These are phyloP conservation scores for Amesomyces nigricolor DNA, from an alignment of 2,329 filamentous ascomycete genomes.

Conservation along the genomic window DNA sequence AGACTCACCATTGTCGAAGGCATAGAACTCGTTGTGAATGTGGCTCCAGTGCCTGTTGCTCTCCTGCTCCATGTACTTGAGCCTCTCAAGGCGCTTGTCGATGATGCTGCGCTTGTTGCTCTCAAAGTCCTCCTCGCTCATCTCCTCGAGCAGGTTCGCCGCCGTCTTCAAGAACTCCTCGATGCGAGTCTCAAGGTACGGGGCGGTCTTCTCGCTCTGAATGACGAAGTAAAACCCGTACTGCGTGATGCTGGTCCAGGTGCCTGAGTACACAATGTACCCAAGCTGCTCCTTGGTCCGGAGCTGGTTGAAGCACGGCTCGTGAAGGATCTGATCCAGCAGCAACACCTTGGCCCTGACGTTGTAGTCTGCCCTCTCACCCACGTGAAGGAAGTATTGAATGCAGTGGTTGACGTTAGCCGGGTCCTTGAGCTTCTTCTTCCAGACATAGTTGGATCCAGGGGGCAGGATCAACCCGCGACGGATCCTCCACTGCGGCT, in stretches of 20 bases:
- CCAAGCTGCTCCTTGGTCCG: slow-evolving; percentile 96
- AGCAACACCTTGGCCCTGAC: slow-evolving; percentile 73
- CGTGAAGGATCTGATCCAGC: slow-evolving; percentile 83
- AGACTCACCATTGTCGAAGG: slow-evolving; percentile 74
- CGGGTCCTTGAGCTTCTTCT: slow-evolving; percentile 73
- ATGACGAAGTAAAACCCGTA: slow-evolving; percentile 86
- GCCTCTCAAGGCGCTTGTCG: slow-evolving; percentile 78
- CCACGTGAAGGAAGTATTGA: slow-evolving; percentile 69
- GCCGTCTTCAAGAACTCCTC: slow-evolving; percentile 74
- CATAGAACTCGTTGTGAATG: slow-evolving; percentile 78
- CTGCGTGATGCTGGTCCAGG: slow-evolving; percentile 65
- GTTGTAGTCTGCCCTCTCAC: slow-evolving; percentile 60
- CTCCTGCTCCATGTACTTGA: slow-evolving; percentile 88
- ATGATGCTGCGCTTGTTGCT: slow-evolving; percentile 85
- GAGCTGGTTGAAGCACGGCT: slow-evolving; percentile 90
- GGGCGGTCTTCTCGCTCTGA: slow-evolving; percentile 80
- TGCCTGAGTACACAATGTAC: slow-evolving; percentile 88
- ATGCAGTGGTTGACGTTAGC: slow-evolving; percentile 87
- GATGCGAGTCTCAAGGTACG: slow-evolving; percentile 81
- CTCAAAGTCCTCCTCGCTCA: slow-evolving; percentile 82
- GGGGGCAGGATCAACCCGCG: slow-evolving; percentile 72
- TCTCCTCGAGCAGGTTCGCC: slow-evolving; percentile 59
- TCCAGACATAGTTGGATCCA: slow-evolving; percentile 78
- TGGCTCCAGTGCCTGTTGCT: slow-evolving; percentile 77
- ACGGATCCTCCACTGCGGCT: slow-evolving; percentile 71